These are phyloP conservation scores for Oryza longistaminata DNA, from an alignment of 176 grass and related monocot genomes.

Conservation along the genomic window DNA sequence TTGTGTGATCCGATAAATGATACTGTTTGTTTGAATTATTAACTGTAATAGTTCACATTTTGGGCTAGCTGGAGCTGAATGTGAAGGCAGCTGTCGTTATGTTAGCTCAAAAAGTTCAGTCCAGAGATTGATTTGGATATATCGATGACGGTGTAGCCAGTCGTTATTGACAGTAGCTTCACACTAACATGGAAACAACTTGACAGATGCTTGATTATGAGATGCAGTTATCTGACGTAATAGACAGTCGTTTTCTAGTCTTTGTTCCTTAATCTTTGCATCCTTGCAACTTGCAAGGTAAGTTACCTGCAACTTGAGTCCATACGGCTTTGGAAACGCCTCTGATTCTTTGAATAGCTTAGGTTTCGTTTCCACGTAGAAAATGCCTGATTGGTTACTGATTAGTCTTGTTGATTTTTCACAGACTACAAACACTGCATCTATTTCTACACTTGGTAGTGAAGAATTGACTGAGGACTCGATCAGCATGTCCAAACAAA, in stretches of 20 bases:
- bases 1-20: neutral
- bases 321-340: neutral
- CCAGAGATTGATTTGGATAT: neutral
- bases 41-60: neutral
- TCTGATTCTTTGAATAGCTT: neutral
- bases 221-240: neutral
- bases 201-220: neutral
- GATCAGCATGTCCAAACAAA: neutral
- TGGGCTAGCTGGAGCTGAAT: neutral
- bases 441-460: neutral
- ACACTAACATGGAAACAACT: neutral
- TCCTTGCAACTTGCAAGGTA: neutral
- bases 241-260: neutral
- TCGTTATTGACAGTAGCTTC: conserved; percentile 3
- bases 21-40: neutral
- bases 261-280: neutral
- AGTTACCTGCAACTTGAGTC: neutral
- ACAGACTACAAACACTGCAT: neutral
- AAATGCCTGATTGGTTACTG: neutral
- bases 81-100: neutral
- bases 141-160: neutral
- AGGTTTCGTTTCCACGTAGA: neutral
- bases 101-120: neutral
- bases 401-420: neutral
- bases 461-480: too few species aligned